Evolutionary conservation across 75 land plant species (phyloP).

Genomic region (Ceratopteris richardii): DNA sequence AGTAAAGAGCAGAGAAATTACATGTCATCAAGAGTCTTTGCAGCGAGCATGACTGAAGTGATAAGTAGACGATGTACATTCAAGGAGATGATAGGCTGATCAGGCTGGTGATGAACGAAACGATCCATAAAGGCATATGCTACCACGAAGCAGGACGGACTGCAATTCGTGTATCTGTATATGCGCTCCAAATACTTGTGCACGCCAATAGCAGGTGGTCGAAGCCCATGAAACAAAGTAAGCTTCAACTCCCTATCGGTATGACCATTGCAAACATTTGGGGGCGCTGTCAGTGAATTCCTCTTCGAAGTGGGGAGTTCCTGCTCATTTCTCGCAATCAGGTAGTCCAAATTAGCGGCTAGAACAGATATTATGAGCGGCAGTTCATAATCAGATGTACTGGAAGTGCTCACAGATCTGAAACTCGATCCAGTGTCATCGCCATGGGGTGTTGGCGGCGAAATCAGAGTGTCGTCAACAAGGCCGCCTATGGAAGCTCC

Average conservation of each 20-base stretch:
- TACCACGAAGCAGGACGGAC: slow-evolving; percentile 43
- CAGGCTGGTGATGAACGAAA: slow-evolving; percentile 14
- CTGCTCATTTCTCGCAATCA: slow-evolving; percentile 27
- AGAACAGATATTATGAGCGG: slow-evolving; percentile 22
- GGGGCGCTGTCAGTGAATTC: too few relatives aligned
- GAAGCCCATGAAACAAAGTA: slow-evolving; percentile 21
- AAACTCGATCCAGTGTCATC: not conserved
- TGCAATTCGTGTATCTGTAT: slow-evolving; percentile 36
- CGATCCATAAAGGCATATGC: slow-evolving; percentile 35
- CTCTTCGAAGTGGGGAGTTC: not conserved
- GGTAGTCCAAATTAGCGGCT: slow-evolving; percentile 13
- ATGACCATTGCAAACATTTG: too few relatives aligned
- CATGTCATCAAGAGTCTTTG: slow-evolving; percentile 44
- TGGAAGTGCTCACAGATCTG: not conserved
- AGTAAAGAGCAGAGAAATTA: slow-evolving; percentile 23
- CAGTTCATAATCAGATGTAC: not conserved
- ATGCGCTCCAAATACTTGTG: slow-evolving; percentile 31
- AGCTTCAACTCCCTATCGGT: slow-evolving; percentile 2
- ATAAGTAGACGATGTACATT: slow-evolving; percentile 38
- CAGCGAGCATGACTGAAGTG: slow-evolving; percentile 39
- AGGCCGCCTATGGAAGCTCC: not conserved
- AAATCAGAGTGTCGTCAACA: not conserved
- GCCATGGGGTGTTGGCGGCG: not conserved
- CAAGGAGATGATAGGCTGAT: slow-evolving; percentile 16
- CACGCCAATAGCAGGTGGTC: slow-evolving; percentile 26